These are phyloP conservation scores for Suhomyces yuchorum DNA, from an alignment of 1,139 yeast genomes.

Conservation along the genomic window DNA sequence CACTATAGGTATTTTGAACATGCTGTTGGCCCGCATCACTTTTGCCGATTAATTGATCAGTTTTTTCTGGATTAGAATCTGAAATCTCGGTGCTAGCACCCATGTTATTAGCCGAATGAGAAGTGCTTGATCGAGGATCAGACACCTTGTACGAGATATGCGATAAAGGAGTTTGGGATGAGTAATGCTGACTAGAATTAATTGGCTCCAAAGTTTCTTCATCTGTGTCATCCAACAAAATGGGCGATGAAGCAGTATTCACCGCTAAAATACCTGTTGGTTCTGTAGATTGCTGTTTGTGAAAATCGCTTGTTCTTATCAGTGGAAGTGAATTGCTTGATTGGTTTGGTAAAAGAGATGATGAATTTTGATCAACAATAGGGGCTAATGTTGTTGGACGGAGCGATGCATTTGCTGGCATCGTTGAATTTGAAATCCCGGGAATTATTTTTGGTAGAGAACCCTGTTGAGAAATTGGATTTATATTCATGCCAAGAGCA, in stretches of 20 bases:
- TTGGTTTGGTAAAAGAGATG: background rate
- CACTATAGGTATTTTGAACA: background rate
- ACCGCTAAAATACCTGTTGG: background rate
- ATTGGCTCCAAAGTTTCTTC: background rate
- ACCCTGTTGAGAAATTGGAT: background rate
- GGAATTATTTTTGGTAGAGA: background rate
- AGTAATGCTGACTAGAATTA: background rate
- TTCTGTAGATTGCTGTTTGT: background rate
- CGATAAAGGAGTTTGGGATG: background rate
- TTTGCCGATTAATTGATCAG: too few relatives aligned
- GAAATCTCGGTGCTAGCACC: too few relatives aligned
- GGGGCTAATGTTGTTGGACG: background rate
- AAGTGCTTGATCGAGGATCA: background rate
- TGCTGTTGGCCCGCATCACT: too few relatives aligned
- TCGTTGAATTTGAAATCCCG: background rate
- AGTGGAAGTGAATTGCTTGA: background rate
- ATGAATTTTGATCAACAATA: background rate
- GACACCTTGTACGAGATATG: background rate
- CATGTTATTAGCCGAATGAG: background rate
- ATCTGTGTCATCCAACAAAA: conserved; percentile 1
- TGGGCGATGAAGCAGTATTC: background rate
- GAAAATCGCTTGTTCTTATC: background rate
- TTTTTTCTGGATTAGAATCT: too few relatives aligned
- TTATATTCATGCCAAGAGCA: background rate
- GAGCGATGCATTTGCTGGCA: background rate